Evolutionary conservation across 495 filamentous ascomycete genomes (phyloP).

Genomic region (Rusavskia elegans): DNA sequence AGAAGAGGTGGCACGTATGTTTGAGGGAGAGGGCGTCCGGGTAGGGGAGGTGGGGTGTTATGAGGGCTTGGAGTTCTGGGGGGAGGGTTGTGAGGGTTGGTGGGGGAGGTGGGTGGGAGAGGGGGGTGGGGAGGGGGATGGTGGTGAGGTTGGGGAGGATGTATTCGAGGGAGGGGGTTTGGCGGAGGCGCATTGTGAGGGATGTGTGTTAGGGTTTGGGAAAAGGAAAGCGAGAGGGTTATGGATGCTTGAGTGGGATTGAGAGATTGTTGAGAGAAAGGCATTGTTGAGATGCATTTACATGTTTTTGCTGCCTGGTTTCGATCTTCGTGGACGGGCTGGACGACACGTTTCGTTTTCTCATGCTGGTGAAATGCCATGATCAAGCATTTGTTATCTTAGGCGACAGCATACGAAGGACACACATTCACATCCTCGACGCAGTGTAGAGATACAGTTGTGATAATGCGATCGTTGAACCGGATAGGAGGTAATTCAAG

Average conservation of each 20-base stretch:
- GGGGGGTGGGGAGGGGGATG: not conserved
- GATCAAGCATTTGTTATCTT: no score
- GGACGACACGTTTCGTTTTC: not conserved
- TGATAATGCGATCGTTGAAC: no score
- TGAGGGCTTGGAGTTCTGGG: slow-evolving; percentile 38
- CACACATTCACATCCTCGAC: no score
- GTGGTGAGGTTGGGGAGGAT: not conserved
- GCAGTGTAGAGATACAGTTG: no score
- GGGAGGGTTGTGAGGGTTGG: slow-evolving; percentile 23
- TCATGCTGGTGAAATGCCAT: no score
- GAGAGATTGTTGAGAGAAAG: not conserved
- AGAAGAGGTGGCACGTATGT: slow-evolving; percentile 36
- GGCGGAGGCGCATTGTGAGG: not conserved
- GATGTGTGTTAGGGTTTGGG: not conserved
- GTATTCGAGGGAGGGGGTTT: not conserved
- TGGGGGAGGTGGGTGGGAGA: not conserved
- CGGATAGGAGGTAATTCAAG: no score
- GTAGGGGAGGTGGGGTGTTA: slow-evolving; percentile 34
- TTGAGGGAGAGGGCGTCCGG: slow-evolving; percentile 43
- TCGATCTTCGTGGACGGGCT: not conserved
- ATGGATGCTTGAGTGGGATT: not conserved
- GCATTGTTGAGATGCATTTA: not conserved
- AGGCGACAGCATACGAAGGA: no score
- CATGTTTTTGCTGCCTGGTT: not conserved
- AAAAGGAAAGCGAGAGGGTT: not conserved